Evolutionary conservation across 768 basidiomycete genomes (phyloP).

Genomic region (Lentinula edodes): DNA sequence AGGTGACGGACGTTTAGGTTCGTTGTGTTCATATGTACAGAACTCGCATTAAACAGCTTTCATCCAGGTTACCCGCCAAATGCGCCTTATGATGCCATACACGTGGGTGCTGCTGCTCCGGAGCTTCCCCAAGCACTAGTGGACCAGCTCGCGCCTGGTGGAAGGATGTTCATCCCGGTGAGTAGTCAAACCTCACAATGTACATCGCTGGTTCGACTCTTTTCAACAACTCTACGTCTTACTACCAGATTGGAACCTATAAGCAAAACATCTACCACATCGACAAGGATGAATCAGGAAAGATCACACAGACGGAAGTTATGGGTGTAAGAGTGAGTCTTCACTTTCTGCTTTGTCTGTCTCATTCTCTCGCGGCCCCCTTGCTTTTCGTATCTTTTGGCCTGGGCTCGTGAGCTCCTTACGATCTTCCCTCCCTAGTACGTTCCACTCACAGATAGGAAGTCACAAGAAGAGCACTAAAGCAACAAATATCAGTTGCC

Average conservation of each 20-base stretch:
- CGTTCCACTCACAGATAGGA: constrained; percentile 62
- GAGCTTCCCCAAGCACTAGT: constrained; percentile 63
- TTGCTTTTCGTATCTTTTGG: background rate
- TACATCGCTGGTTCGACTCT: too few relatives aligned
- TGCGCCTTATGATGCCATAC: constrained; percentile 80
- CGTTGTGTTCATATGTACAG: constrained; percentile 6
- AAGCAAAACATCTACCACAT: constrained; percentile 10
- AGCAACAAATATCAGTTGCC: too few relatives aligned
- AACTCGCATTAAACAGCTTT: background rate
- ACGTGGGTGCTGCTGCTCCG: constrained; percentile 91
- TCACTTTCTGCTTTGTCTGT: background rate
- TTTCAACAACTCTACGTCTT: background rate
- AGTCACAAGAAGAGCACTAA: constrained; percentile 24
- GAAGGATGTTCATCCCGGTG: constrained; percentile 91
- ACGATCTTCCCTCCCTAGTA: constrained; percentile 34
- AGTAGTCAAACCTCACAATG: constrained; percentile 35
- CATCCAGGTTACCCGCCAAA: constrained; percentile 24
- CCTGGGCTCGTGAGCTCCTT: background rate
- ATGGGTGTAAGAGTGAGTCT: constrained; percentile 78
- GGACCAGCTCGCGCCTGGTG: constrained; percentile 70
- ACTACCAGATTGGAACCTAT: constrained; percentile 4
- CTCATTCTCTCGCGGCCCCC: background rate
- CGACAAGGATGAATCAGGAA: constrained; percentile 36
- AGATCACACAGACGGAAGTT: constrained; percentile 54
- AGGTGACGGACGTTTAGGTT: constrained; percentile 81